Evolutionary conservation across 352 stramenopile species (phyloP).

Genomic region (Phytophthora fragariae): DNA sequence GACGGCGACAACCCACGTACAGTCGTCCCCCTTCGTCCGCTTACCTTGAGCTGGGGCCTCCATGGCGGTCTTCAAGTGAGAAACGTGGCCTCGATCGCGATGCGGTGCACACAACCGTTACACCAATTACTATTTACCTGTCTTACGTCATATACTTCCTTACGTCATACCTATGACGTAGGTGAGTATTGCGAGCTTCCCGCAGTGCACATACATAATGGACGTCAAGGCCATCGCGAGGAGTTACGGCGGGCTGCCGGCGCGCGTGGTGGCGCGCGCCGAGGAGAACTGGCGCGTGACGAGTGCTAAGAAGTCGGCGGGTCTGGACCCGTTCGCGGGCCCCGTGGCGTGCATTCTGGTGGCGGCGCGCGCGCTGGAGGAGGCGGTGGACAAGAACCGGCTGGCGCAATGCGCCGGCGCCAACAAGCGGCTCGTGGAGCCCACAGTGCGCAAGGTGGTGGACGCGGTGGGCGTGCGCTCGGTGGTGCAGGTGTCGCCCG

Average conservation of each 20-base stretch:
- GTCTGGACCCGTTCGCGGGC: constrained; percentile 45
- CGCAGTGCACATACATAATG: constrained; percentile 18
- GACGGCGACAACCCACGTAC: background rate
- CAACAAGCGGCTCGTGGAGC: constrained; percentile 51
- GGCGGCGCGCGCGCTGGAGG: constrained; percentile 56
- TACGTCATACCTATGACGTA: background rate
- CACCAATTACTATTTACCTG: background rate
- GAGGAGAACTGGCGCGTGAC: constrained; percentile 65
- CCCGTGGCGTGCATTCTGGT: constrained; percentile 76
- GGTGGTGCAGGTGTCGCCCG: constrained; percentile 55
- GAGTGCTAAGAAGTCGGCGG: constrained; percentile 50
- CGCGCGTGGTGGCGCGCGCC: constrained; percentile 54
- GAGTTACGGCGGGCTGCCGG: constrained; percentile 65
- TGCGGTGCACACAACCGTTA: constrained; percentile 6
- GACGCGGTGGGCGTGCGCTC: constrained; percentile 55
- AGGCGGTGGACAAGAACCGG: constrained; percentile 55
- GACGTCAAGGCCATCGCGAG: constrained; percentile 56
- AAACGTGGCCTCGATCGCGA: background rate
- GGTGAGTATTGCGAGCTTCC: background rate
- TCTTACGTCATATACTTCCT: constrained; percentile 2
- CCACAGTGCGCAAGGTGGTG: constrained; percentile 60
- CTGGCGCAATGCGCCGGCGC: constrained; percentile 53
- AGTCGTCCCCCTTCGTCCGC: constrained; percentile 13
- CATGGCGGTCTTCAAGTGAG: constrained; percentile 26
- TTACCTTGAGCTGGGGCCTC: constrained; percentile 33